Base-by-base conservation (phyloP, 2,329 filamentous ascomycete genomes). In the Aureobasidium melanogenum region DNA sequence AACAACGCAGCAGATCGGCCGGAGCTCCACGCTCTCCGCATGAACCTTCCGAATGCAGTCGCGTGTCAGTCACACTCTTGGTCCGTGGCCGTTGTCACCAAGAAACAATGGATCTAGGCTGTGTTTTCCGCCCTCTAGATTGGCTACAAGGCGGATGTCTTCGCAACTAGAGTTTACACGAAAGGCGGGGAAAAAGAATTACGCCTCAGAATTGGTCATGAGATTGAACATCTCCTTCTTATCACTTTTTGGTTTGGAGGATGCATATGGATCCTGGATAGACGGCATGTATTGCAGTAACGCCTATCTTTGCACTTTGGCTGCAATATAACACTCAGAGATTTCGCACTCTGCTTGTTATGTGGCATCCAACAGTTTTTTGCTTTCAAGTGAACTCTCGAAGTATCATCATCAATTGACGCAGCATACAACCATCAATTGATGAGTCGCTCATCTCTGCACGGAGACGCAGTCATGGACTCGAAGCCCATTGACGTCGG, bases 181-280 rank as follows among this genome's bases (percentile, higher is more conserved):
- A 32, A 28, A 43, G 34, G 56, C 34, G 56, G 56, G 56, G 44
- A 50, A 59, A 32, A 50, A 14, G 32, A 39, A 34, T 59, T 48
- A 59, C 56, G 26, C 32, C 39, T 26, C 19, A 24, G 44, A 59
- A 59, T 59, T 59, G 56, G 56, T 59, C 56, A 59, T 50, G 56
- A n/a, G 22, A 41, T 59, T 46, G 54, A 58, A 36, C 54, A 47
- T 57, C 56, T 10, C 28, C 24, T 48, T 39, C 56, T 50, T 59
- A 59, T 59, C 56, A 44, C 52, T 56, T 56, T 34, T 43, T 43
- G 38, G 51, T 17, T 28, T 34, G 15, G 24, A 32, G n/a, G 52
- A 17, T n/a, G 38, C 26, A 15, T 12, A 19, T 22, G 26, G 26
- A 17, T 50, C 30, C n/a, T 41, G 36, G 36, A 17, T 59, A 24